A percentile compares a stretch with the other conserved stretches of the same genome.
Evolutionary conservation across 495 filamentous ascomycete genomes (phyloP).

Genomic region (Staphylotrichum tortipilum): DNA sequence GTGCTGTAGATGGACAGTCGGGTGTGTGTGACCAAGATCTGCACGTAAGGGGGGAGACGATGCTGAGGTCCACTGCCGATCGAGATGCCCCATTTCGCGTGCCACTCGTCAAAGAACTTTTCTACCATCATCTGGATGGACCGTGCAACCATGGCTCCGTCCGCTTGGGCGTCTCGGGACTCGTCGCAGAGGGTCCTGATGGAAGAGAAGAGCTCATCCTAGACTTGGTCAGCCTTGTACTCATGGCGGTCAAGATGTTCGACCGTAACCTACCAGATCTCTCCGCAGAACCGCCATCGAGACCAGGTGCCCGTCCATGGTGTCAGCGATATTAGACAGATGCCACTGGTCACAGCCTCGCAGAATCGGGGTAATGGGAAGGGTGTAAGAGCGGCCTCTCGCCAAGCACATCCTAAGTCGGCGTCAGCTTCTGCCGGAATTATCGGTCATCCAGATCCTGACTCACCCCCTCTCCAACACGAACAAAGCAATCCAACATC

Average conservation of each 20-base stretch:
- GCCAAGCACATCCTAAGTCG: conserved; percentile 55
- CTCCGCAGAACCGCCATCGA: conserved; percentile 60
- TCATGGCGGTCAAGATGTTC: background rate
- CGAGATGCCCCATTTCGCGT: conserved; percentile 49
- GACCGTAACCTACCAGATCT: conserved; percentile 48
- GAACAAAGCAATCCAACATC: conserved; percentile 62
- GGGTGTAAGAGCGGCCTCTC: conserved; percentile 57
- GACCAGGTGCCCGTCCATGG: conserved; percentile 58
- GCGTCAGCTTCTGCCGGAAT: background rate
- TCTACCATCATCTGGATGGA: conserved; percentile 53
- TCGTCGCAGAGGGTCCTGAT: conserved; percentile 58
- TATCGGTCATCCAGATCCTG: background rate
- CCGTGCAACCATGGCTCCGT: conserved; percentile 48
- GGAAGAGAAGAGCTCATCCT: conserved; percentile 53
- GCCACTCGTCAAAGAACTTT: conserved; percentile 55
- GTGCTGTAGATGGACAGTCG: conserved; percentile 62
- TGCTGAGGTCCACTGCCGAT: conserved; percentile 50
- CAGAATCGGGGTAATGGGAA: conserved; percentile 55
- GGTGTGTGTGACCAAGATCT: conserved; percentile 65
- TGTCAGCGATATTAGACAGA: conserved; percentile 50
- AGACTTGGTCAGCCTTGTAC: conserved; percentile 8
- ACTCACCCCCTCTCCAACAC: conserved; percentile 51
- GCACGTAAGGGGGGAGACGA: conserved; percentile 61
- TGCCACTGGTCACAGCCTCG: conserved; percentile 63
- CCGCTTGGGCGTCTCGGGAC: conserved; percentile 33